A percentile compares a stretch with the other conserved stretches of the same genome.
These are phyloP conservation scores for Cyclotella kingstonii DNA, from an alignment of 108 stramenopile species.

Conservation along the genomic window DNA sequence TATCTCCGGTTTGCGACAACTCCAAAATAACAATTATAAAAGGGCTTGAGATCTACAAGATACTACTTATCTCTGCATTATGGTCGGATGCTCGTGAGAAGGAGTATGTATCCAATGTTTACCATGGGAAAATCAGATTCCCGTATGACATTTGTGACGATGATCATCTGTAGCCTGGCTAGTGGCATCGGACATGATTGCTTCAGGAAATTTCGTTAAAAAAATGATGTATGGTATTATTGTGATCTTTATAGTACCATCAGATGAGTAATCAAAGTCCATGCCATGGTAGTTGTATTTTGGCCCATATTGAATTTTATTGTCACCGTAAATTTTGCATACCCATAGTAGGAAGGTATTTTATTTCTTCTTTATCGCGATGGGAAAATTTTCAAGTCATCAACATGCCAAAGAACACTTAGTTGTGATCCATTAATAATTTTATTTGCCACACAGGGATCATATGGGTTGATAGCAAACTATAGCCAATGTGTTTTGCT, in stretches of 20 bases:
- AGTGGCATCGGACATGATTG: too few species aligned
- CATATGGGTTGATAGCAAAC: constrained; percentile 24
- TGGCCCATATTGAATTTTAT: background rate
- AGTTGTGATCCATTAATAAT: constrained; percentile 21
- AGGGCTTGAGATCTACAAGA: too few species aligned
- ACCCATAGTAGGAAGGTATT: background rate
- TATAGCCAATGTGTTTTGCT: background rate
- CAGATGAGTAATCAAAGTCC: background rate
- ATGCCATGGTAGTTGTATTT: background rate
- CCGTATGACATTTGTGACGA: too few species aligned
- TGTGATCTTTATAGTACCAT: background rate
- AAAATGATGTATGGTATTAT: too few species aligned
- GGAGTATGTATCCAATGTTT: too few species aligned
- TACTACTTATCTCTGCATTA: too few species aligned
- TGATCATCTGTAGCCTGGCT: too few species aligned
- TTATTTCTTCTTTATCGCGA: background rate
- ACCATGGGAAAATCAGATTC: too few species aligned
- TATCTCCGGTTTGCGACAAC: too few species aligned
- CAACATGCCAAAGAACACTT: constrained; percentile 23
- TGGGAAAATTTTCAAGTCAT: constrained; percentile 17
- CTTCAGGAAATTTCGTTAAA: too few species aligned
- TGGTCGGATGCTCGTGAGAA: too few species aligned
- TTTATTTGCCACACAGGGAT: constrained; percentile 26
- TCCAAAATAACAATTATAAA: too few species aligned
- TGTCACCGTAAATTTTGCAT: background rate